Percentiles rank a stretch among this genome's conserved stretches.
These are phyloP conservation scores for Coprinellus micaceus DNA, from an alignment of 768 basidiomycete genomes.

Conservation along the genomic window DNA sequence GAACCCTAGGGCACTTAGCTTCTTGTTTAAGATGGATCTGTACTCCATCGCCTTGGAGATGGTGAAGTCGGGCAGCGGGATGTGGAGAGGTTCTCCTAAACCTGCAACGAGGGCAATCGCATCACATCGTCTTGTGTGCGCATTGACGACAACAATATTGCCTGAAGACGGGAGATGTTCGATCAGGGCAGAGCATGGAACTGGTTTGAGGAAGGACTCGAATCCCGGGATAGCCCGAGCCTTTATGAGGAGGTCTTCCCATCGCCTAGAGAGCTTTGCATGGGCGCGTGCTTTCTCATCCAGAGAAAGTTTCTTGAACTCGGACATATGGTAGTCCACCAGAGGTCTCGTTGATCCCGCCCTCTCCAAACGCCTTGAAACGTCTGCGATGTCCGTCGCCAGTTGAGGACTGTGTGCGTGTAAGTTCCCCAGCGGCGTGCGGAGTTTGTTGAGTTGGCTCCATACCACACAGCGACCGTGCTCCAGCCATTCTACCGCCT, in stretches of 20 bases:
- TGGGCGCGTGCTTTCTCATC: conserved; percentile 7
- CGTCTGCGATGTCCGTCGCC: conserved; percentile 2
- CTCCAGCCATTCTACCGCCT: conserved; percentile 23
- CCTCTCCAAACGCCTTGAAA: conserved; percentile 11
- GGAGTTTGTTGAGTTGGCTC: conserved; percentile 18
- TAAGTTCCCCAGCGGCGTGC: conserved; percentile 18
- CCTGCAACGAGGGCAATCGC: conserved; percentile 4
- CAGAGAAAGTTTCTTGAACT: not conserved
- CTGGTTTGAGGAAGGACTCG: conserved; percentile 13
- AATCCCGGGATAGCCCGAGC: conserved; percentile 13
- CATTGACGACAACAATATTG: conserved; percentile 7
- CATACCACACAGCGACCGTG: conserved; percentile 22
- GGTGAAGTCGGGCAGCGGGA: conserved; percentile 8
- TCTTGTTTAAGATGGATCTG: not conserved
- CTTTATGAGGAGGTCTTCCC: conserved; percentile 12
- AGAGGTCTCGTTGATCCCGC: conserved; percentile 1
- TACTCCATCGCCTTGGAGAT: not conserved
- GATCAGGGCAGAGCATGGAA: not conserved
- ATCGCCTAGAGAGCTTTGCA: conserved; percentile 11
- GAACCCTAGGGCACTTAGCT: not conserved
- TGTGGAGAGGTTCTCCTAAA: not conserved
- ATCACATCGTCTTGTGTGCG: conserved; percentile 2
- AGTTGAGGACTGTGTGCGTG: conserved; percentile 2
- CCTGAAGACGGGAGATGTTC: conserved; percentile 7
- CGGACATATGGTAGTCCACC: not conserved